phyloP scores from a whole-genome alignment of 257 asterid species.

The Solanum pinnatisectum region DNA sequence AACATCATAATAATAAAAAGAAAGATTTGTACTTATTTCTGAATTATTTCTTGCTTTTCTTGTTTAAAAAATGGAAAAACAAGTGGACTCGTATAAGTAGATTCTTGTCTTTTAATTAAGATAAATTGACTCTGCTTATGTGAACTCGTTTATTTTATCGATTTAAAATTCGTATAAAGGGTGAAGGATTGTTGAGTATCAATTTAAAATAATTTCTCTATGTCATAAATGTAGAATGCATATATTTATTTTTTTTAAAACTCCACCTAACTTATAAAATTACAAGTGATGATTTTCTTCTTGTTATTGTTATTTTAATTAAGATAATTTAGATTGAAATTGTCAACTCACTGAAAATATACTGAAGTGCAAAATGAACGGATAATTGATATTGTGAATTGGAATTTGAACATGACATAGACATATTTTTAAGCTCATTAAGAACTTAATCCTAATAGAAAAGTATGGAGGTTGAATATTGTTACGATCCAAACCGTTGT shows the following conservation, averaged over 20 bases:
- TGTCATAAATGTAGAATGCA: accelerated
- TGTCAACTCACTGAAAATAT: background rate
- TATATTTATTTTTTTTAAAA: background rate
- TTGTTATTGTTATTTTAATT: background rate
- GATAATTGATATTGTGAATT: background rate
- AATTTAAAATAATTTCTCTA: background rate
- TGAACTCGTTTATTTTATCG: background rate
- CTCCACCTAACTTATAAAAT: background rate
- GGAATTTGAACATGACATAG: background rate
- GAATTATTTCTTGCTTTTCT: background rate
- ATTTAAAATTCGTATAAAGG: accelerated
- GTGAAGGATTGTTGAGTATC: background rate
- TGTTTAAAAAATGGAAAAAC: background rate
- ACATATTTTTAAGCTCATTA: no score
- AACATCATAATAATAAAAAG: background rate
- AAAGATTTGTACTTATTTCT: background rate
- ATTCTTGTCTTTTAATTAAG: background rate
- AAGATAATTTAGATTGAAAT: background rate
- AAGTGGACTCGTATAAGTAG: background rate
- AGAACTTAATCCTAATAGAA: background rate
- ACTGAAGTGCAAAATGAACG: background rate
- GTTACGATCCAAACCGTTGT: no score
- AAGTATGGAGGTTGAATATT: no score
- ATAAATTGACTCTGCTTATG: background rate
- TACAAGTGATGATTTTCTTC: background rate